A percentile compares a stretch with the other conserved stretches of the same genome.
Evolutionary conservation across 495 filamentous ascomycete species (phyloP).

Genomic region (Penicillium salamii): DNA sequence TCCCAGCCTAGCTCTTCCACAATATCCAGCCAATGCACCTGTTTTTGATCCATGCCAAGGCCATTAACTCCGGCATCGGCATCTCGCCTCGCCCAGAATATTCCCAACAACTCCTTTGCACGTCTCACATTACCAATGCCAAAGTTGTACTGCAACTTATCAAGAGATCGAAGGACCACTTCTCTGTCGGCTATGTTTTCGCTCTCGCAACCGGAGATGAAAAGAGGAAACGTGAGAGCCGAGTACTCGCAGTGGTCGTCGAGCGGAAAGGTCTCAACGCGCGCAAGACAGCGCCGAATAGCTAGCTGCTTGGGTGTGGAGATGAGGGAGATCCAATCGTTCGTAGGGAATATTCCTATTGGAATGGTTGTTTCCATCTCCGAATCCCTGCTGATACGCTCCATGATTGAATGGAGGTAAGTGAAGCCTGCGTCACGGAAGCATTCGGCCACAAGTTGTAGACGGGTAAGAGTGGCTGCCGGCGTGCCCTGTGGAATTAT

Average conservation of each 20-base stretch:
- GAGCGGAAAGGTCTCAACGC: slow-evolving; percentile 28
- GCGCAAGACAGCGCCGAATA: slow-evolving; percentile 27
- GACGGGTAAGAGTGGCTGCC: slow-evolving; percentile 28
- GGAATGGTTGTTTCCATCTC: too few relatives aligned
- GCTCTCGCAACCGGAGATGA: slow-evolving; percentile 40
- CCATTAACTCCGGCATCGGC: not conserved
- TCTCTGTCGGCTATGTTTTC: slow-evolving; percentile 22
- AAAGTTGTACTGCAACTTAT: slow-evolving; percentile 37
- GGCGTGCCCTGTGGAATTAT: slow-evolving; percentile 36
- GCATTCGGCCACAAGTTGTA: slow-evolving; percentile 43
- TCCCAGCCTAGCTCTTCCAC: slow-evolving; percentile 42
- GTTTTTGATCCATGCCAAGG: not conserved
- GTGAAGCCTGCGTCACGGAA: slow-evolving; percentile 44
- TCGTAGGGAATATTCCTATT: not conserved
- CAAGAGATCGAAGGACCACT: slow-evolving; percentile 27
- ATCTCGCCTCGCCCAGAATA: slow-evolving; percentile 33
- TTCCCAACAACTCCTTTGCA: slow-evolving; percentile 36
- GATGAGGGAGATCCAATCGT: slow-evolving; percentile 17
- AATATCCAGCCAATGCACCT: slow-evolving; percentile 40
- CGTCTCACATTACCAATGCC: slow-evolving; percentile 43
- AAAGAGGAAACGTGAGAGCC: slow-evolving; percentile 43
- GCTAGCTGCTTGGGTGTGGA: slow-evolving; percentile 30
- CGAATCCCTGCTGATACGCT: slow-evolving; percentile 22
- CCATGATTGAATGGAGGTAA: slow-evolving; percentile 41
- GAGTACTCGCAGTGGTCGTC: slow-evolving; percentile 44